These are phyloP conservation scores for Fusarium avenaceum DNA, from an alignment of 2,329 filamentous ascomycete genomes.

Conservation along the genomic window DNA sequence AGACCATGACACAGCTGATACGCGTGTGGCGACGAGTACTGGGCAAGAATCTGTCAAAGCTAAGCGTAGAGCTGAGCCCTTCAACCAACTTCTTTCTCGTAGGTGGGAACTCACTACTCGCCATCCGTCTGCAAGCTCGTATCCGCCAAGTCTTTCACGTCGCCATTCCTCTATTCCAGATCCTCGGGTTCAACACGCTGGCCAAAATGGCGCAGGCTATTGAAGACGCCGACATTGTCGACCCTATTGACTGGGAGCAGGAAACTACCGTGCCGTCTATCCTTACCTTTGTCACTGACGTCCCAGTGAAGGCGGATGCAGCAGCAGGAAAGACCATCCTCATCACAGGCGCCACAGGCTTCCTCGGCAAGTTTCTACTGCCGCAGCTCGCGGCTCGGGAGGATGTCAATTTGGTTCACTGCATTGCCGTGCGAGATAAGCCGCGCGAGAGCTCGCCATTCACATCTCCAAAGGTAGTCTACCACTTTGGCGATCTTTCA, in stretches of 20 bases:
- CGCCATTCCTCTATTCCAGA: not conserved
- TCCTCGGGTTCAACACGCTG: not conserved
- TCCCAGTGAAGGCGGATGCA: too few relatives aligned
- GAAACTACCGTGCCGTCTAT: not conserved
- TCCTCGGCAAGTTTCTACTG: not conserved
- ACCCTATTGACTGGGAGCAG: not conserved
- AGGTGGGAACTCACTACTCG: constrained; percentile 14
- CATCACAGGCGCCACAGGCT: not conserved
- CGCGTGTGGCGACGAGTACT: not conserved
- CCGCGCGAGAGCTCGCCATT: not conserved
- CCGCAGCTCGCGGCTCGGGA: not conserved
- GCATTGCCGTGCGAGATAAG: not conserved
- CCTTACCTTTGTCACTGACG: not conserved
- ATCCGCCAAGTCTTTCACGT: constrained; percentile 1
- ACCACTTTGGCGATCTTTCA: not conserved
- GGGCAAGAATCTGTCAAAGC: too few relatives aligned
- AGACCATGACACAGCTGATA: not conserved
- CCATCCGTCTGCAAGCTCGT: not conserved
- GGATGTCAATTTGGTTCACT: not conserved
- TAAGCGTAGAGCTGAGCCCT: not conserved
- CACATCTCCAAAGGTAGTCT: not conserved
- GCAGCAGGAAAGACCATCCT: too few relatives aligned
- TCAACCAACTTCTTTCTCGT: constrained; percentile 8
- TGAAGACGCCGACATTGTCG: not conserved
- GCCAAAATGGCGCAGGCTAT: not conserved